Evolutionary conservation across 1,139 yeast genomes (phyloP).

Genomic region (Lodderomyces margitis): DNA sequence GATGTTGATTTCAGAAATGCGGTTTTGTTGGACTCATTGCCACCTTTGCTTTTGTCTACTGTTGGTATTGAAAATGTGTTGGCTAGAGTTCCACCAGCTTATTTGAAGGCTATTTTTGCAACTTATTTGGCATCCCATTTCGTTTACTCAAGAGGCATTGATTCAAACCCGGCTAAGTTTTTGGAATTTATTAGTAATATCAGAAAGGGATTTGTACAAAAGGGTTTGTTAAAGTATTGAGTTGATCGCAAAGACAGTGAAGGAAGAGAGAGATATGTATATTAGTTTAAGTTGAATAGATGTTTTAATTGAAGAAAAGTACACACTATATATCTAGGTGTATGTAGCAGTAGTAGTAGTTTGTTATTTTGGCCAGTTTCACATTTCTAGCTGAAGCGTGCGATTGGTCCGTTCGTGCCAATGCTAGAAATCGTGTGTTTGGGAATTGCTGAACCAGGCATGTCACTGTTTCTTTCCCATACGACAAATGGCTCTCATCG

Average conservation of each 20-base stretch:
- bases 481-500: too few relatives aligned
- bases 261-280: background rate
- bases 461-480: too few relatives aligned
- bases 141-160: slow-evolving; percentile 84
- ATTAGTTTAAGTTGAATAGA: background rate
- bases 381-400: too few relatives aligned
- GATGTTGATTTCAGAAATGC: slow-evolving; percentile 76
- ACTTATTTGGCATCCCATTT: slow-evolving; percentile 86
- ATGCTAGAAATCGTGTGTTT: too few relatives aligned
- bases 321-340: too few relatives aligned
- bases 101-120: slow-evolving; percentile 86
- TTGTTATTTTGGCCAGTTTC: too few relatives aligned
- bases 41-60: slow-evolving; percentile 64
- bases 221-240: slow-evolving; percentile 25
- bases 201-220: slow-evolving; percentile 38
- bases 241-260: background rate
- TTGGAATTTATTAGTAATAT: slow-evolving; percentile 63
- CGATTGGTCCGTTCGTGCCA: too few relatives aligned
- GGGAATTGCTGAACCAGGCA: too few relatives aligned
- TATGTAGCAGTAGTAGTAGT: too few relatives aligned
- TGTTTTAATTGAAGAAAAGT: slow-evolving; percentile 1
- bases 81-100: slow-evolving; percentile 80
- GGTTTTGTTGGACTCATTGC: slow-evolving; percentile 75
- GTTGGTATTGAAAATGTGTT: slow-evolving; percentile 77
- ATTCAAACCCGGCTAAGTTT: slow-evolving; percentile 78